Conservation (phyloP, 2,329 filamentous ascomycete species). For the Penicillium sp. region DNA sequence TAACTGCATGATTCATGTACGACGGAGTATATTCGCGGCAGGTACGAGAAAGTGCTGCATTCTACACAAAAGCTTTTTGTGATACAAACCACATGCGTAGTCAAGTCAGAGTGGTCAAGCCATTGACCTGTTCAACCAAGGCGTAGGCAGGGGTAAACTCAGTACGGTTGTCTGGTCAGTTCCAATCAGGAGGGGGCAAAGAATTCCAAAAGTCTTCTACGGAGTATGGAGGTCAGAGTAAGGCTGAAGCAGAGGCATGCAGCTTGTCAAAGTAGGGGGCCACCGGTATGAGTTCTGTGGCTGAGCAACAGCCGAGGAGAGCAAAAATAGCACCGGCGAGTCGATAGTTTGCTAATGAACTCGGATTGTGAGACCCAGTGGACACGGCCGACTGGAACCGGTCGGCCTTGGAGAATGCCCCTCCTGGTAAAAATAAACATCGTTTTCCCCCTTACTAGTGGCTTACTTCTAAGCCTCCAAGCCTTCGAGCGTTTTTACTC, state of each 20-base stretch:
- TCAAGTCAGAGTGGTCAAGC: background rate
- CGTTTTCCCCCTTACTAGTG: background rate
- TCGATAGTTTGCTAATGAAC: conserved; percentile 4
- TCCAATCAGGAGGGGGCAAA: background rate
- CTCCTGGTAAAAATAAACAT: conserved; percentile 8
- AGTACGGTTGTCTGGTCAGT: background rate
- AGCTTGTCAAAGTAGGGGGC: background rate
- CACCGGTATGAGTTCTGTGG: background rate
- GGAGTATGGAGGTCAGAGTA: background rate
- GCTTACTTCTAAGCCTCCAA: background rate
- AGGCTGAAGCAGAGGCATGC: background rate
- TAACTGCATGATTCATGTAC: background rate
- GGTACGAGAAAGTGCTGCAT: background rate
- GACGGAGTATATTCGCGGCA: background rate
- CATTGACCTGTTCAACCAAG: background rate
- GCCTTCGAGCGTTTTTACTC: too few relatives aligned
- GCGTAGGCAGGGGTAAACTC: background rate
- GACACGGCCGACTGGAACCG: background rate
- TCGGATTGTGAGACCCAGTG: conserved; percentile 3
- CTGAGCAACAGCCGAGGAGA: background rate
- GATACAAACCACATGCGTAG: background rate
- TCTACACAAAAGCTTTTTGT: background rate
- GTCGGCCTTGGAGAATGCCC: background rate
- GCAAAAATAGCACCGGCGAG: conserved; percentile 7
- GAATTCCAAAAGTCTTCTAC: background rate